Percentiles rank a stretch among this genome's conserved stretches.
phyloP scores from a whole-genome alignment of 73 alveolate species.

The Paramecium sonneborni region DNA sequence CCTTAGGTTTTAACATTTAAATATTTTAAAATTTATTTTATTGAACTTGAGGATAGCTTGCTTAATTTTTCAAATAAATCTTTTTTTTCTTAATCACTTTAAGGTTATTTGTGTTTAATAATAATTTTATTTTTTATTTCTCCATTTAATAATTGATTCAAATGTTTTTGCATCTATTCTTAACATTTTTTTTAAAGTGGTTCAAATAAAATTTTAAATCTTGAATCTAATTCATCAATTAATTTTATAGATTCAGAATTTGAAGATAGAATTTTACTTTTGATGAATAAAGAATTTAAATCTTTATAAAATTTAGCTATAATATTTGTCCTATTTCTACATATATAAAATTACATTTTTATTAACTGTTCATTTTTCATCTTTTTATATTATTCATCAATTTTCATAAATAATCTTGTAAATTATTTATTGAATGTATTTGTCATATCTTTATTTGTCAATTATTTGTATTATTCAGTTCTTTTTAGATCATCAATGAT shows the following conservation, averaged over 20 bases:
- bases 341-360: background rate
- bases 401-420: background rate
- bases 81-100: background rate
- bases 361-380: background rate
- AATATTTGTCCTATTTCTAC: background rate
- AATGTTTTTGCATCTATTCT: background rate
- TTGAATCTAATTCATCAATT: background rate
- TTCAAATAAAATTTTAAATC: background rate
- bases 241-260: background rate
- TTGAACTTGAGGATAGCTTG: background rate
- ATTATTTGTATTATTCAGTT: background rate
- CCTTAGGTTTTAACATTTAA: background rate
- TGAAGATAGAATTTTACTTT: background rate
- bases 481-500: background rate
- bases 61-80: background rate
- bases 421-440: background rate
- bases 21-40: background rate
- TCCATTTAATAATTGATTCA: background rate
- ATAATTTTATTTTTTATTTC: background rate
- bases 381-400: background rate
- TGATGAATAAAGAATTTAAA: background rate
- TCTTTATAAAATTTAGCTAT: background rate
- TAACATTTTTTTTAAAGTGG: background rate
- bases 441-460: background rate
- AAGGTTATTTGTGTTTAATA: background rate